Percentiles rank a stretch among this genome's conserved stretches.
Conservation (phyloP, 768 basidiomycete species). For the Obba rivulosa region DNA sequence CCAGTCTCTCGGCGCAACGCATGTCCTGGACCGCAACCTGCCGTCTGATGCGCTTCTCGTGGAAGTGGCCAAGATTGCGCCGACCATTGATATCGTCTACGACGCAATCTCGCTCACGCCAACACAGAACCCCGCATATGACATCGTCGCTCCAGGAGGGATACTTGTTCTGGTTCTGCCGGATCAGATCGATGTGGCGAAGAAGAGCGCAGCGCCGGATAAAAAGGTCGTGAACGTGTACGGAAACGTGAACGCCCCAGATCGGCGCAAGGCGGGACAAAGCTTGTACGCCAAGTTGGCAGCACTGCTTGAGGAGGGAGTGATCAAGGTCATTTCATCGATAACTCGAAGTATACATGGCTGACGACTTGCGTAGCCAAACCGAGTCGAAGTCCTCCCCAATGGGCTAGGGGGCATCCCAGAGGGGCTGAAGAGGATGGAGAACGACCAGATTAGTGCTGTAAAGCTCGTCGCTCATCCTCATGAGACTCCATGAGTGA, state of each 20-base stretch:
- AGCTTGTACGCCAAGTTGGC: slow-evolving; percentile 16
- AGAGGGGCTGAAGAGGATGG: slow-evolving; percentile 17
- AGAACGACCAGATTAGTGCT: slow-evolving; percentile 19
- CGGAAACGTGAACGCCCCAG: slow-evolving; percentile 13
- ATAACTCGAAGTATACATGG: background rate
- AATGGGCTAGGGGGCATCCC: slow-evolving; percentile 21
- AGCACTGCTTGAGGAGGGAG: slow-evolving; percentile 15
- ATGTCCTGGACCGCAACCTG: slow-evolving; percentile 20
- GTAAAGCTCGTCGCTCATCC: slow-evolving; percentile 22
- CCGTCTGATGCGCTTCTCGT: slow-evolving; percentile 2
- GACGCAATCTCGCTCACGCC: slow-evolving; percentile 17
- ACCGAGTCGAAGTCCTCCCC: slow-evolving; percentile 18
- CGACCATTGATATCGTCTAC: slow-evolving; percentile 17
- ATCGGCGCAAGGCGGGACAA: slow-evolving; percentile 9
- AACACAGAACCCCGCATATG: slow-evolving; percentile 18
- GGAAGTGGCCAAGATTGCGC: slow-evolving; percentile 11
- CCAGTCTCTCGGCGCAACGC: slow-evolving; percentile 18
- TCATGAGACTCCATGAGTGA: slow-evolving; percentile 14
- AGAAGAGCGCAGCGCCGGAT: background rate
- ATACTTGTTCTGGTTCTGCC: slow-evolving; percentile 1
- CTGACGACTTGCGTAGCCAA: background rate
- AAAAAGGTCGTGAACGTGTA: slow-evolving; percentile 12
- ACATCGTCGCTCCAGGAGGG: slow-evolving; percentile 21
- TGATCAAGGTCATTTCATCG: slow-evolving; percentile 14
- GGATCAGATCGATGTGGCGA: background rate